Base-by-base conservation (phyloP, 345 rosid genomes). In the Raphanus raphanistrum region DNA sequence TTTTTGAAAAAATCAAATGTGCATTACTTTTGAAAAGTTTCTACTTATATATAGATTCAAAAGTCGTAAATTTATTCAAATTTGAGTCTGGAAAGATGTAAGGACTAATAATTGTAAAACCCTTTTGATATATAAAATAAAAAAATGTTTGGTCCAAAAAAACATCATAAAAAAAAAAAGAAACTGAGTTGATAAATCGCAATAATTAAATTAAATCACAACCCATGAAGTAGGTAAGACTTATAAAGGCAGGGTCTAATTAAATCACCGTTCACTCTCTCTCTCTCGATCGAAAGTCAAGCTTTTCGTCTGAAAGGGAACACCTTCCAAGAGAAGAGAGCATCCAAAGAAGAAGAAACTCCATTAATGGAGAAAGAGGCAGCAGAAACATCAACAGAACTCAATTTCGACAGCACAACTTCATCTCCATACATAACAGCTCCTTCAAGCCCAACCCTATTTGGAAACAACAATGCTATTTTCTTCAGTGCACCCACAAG, bases 391-490 rank as follows among this genome's bases (percentile, higher is more conserved):
- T 60, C 80, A 2, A 27, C 71, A 67, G 97, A 92, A 17, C 85
- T 91, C 85, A 89, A 88, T 80, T 91, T 94, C 68, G 94, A 92
- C 73, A 94, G 96, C 81, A 65, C 85, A 8, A 85, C 90, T 36
- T 94, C 98, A 8, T 90, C 98, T 63, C 98, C 98, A 0, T 94
- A 86, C 90, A 88, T 90, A 68, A 91, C 98, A n/a, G 98, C 98
- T 79, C 97, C 98, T 66, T 89, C 97, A n/a, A 91, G 94, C 29
- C 98, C 98, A 15, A 92, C 90, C 13, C 79, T 86, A 43, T 89
- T 94, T 33, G 94, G 90, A 50, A 85, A 79, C 82, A 73, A 54
- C 82, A 78, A 72, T 72, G 35, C 4, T 68, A 81, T 86, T 79
- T 76, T 76, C 79, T 83, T 82, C 29, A 88, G 90, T 43, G 91